Evolutionary conservation across 108 stramenopile genomes (phyloP).

Genomic region (Asterionellopsis glacialis): DNA sequence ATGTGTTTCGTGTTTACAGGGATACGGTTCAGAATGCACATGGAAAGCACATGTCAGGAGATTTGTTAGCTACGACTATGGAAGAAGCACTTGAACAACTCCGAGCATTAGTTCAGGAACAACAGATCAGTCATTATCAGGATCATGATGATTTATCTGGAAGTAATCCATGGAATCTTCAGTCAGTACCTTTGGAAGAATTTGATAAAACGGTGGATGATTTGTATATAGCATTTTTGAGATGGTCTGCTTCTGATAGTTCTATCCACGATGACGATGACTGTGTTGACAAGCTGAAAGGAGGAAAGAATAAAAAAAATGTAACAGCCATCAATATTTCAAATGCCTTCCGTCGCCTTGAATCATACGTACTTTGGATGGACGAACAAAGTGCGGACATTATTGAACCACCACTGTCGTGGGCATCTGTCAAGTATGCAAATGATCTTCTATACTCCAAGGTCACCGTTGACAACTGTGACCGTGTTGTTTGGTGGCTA

Average conservation of each 20-base stretch:
- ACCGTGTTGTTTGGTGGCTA: slow-evolving; percentile 53
- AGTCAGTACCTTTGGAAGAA: slow-evolving; percentile 12
- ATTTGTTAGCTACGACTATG: too few species aligned
- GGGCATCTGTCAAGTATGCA: slow-evolving; percentile 26
- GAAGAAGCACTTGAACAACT: too few species aligned
- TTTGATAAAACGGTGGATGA: slow-evolving; percentile 15
- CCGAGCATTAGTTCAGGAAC: too few species aligned
- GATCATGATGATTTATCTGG: too few species aligned
- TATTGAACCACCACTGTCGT: not conserved
- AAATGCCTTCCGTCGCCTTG: slow-evolving; percentile 61
- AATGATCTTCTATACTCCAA: slow-evolving; percentile 36
- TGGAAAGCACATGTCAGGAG: too few species aligned
- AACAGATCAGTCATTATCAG: too few species aligned
- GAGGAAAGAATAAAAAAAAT: not conserved
- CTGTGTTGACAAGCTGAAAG: slow-evolving; percentile 10
- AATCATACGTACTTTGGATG: slow-evolving; percentile 58
- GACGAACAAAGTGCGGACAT: not conserved
- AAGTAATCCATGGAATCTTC: slow-evolving; percentile 9
- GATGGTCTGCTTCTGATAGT: slow-evolving; percentile 15
- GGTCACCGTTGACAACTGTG: slow-evolving; percentile 31
- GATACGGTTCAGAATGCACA: too few species aligned
- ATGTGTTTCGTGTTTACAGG: too few species aligned
- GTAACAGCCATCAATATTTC: slow-evolving; percentile 33
- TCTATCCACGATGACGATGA: slow-evolving; percentile 5
- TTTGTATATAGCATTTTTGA: slow-evolving; percentile 16